phyloP scores from a whole-genome alignment of 1,284 basidiomycete genomes.

The Cerrena zonata region DNA sequence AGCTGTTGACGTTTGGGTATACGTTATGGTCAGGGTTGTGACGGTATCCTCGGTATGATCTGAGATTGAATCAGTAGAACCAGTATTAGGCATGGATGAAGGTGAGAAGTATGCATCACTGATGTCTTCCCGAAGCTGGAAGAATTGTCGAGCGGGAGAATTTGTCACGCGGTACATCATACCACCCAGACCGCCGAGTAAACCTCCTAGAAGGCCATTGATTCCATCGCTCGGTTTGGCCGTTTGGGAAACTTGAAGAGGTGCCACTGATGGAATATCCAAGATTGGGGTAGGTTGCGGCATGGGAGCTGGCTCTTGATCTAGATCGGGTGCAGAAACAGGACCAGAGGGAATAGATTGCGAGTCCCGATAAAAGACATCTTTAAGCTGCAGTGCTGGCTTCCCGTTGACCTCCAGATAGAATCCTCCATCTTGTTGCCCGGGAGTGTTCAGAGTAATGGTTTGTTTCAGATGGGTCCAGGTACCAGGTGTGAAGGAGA shows the following conservation, averaged over 20 bases:
- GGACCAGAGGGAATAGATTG: constrained; percentile 14
- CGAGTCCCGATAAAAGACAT: constrained; percentile 60
- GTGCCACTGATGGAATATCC: background rate
- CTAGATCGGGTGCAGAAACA: constrained; percentile 3
- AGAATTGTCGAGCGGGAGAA: background rate
- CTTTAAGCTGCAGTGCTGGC: constrained; percentile 45
- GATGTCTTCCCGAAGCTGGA: background rate
- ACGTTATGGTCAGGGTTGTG: background rate
- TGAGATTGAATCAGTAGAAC: background rate
- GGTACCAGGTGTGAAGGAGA: constrained; percentile 53
- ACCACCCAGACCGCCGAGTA: constrained; percentile 4
- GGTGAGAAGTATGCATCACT: background rate
- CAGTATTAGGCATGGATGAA: background rate
- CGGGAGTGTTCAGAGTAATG: constrained; percentile 67
- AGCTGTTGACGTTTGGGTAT: background rate
- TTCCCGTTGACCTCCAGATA: constrained; percentile 47
- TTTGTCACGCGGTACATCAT: background rate
- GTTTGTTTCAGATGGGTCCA: constrained; percentile 68
- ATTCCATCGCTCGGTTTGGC: background rate
- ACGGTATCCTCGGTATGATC: background rate
- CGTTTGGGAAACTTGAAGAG: background rate
- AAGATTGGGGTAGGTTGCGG: constrained; percentile 5
- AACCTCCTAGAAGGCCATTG: constrained; percentile 7
- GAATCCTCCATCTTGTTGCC: constrained; percentile 34
- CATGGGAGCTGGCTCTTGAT: constrained; percentile 6